phyloP scores from a whole-genome alignment of 352 stramenopile genomes.

The Phytophthora ramorum region DNA sequence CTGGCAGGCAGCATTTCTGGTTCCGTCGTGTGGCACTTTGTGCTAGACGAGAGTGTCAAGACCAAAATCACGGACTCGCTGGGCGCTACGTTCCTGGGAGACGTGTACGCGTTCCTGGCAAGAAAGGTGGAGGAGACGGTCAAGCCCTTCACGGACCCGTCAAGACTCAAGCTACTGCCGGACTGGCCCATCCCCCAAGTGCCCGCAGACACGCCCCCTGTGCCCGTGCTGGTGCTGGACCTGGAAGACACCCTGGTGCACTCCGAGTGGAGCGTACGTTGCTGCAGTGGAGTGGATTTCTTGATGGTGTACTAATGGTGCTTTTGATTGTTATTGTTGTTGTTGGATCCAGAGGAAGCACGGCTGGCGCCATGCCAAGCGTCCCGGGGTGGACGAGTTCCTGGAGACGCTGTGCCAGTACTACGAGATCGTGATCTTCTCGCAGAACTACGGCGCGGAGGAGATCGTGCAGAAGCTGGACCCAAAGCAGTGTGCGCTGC shows the following conservation, averaged over 20 bases:
- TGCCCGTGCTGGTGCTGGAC: conserved; percentile 86
- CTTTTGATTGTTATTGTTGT: conserved; percentile 5
- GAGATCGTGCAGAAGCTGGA: conserved; percentile 85
- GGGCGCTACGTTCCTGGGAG: conserved; percentile 66
- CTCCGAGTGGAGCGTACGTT: conserved; percentile 89
- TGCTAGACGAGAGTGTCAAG: conserved; percentile 72
- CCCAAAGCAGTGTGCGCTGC: conserved; percentile 85
- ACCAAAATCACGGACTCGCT: conserved; percentile 49
- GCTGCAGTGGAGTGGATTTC: not conserved
- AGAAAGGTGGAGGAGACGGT: conserved; percentile 75
- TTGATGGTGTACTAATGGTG: not conserved
- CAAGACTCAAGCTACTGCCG: conserved; percentile 81
- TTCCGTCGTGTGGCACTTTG: conserved; percentile 74
- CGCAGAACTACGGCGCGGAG: conserved; percentile 83
- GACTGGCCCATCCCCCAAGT: conserved; percentile 88
- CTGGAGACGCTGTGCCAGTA: conserved; percentile 85
- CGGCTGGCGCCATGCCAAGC: conserved; percentile 89
- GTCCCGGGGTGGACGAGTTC: conserved; percentile 87
- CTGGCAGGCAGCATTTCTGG: conserved; percentile 71
- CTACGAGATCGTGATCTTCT: conserved; percentile 91
- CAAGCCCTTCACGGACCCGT: conserved; percentile 85
- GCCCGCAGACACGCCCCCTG: conserved; percentile 73
- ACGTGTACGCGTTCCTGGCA: conserved; percentile 62
- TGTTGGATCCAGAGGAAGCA: conserved; percentile 70
- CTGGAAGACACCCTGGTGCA: conserved; percentile 90